Conservation (phyloP, 2,329 filamentous ascomycete genomes). For the Pseudocercospora crystallina region DNA sequence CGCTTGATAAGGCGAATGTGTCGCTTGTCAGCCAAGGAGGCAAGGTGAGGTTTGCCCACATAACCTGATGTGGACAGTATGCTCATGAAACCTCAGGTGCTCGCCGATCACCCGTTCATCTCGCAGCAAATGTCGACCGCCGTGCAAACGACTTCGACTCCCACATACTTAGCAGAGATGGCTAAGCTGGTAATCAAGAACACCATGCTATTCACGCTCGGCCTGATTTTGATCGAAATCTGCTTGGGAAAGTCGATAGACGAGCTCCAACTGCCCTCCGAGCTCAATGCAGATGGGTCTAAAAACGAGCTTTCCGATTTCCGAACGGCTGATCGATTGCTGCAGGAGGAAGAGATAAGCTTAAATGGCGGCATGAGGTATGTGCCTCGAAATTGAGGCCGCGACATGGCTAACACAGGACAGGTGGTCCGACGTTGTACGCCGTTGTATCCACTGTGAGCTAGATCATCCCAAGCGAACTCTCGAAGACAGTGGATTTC, state of each 20-base stretch:
- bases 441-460: slow-evolving; percentile 36
- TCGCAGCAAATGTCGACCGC: slow-evolving; percentile 5
- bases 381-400: too few species aligned
- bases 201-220: slow-evolving; percentile 35
- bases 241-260: slow-evolving; percentile 32
- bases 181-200: slow-evolving; percentile 26
- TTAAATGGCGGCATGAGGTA: slow-evolving; percentile 27
- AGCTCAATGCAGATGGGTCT: slow-evolving; percentile 21
- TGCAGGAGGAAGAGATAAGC: slow-evolving; percentile 27
- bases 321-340: slow-evolving; percentile 28
- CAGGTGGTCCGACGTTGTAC: slow-evolving; percentile 34
- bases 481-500: slow-evolving; percentile 32
- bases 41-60: neutral
- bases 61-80: too few species aligned
- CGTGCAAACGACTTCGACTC: neutral
- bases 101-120: slow-evolving; percentile 21
- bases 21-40: slow-evolving; percentile 11
- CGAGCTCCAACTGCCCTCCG: slow-evolving; percentile 22
- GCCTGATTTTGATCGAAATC: slow-evolving; percentile 37
- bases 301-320: slow-evolving; percentile 20
- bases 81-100: neutral
- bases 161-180: neutral
- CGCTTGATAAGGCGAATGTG: slow-evolving; percentile 14
- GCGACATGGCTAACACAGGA: neutral
- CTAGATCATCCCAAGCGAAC: slow-evolving; percentile 29